Evolutionary conservation across 352 stramenopile genomes (phyloP).

Genomic region (Globisporangium ultimum): DNA sequence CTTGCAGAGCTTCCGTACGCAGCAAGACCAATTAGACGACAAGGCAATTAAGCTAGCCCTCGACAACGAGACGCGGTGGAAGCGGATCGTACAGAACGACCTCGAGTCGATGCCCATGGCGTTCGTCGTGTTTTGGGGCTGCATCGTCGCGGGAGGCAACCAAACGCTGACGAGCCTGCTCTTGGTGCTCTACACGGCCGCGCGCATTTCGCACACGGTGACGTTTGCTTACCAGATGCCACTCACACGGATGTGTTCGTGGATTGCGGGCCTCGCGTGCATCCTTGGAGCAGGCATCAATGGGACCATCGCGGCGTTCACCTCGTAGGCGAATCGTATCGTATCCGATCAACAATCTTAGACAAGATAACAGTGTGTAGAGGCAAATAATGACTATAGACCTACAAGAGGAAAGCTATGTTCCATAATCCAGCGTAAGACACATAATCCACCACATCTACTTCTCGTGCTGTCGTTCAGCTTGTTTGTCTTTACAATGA

Average conservation of each 20-base stretch:
- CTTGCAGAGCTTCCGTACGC: too few relatives aligned
- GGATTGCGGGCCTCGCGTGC: slow-evolving; percentile 14
- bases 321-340: neutral
- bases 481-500: too few relatives aligned
- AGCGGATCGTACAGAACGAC: slow-evolving; percentile 19
- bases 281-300: slow-evolving; percentile 15
- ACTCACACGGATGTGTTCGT: slow-evolving; percentile 24
- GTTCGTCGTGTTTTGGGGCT: slow-evolving; percentile 22
- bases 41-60: too few relatives aligned
- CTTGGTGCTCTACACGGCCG: slow-evolving; percentile 24
- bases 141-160: slow-evolving; percentile 20
- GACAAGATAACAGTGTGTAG: too few relatives aligned
- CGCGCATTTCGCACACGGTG: slow-evolving; percentile 29
- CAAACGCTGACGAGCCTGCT: slow-evolving; percentile 13
- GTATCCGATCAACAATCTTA: too few relatives aligned
- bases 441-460: too few relatives aligned
- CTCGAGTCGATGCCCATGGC: slow-evolving; percentile 25
- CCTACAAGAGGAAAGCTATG: too few relatives aligned
- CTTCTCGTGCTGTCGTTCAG: too few relatives aligned
- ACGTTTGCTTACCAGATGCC: slow-evolving; percentile 29
- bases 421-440: too few relatives aligned
- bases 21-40: too few relatives aligned
- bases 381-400: too few relatives aligned
- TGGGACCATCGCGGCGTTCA: slow-evolving; percentile 6
- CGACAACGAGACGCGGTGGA: slow-evolving; percentile 11